These are phyloP conservation scores for Sugiyamaella grinbergsii DNA, from an alignment of 1,139 yeast species.

Conservation along the genomic window DNA sequence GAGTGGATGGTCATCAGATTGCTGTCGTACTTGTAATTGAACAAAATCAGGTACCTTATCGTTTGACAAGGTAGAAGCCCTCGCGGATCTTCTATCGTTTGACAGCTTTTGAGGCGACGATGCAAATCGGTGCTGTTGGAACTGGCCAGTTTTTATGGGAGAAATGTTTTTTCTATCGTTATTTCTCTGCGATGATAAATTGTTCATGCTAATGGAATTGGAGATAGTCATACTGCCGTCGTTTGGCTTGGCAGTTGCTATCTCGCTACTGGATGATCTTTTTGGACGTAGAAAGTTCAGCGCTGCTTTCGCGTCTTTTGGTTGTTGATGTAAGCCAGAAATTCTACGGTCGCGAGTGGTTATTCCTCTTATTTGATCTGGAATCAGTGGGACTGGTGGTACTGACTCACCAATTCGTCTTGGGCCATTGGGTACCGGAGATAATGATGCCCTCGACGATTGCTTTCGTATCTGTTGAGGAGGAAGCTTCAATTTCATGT, in stretches of 20 bases:
- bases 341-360: neutral
- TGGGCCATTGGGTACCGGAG: constrained; percentile 12
- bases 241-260: neutral
- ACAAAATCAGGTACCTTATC: neutral
- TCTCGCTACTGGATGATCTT: constrained; percentile 11
- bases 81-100: neutral
- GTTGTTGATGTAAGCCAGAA: constrained; percentile 9
- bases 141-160: neutral
- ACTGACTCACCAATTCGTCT: constrained; percentile 13
- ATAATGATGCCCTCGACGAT: constrained; percentile 6
- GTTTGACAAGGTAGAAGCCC: constrained; percentile 4
- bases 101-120: constrained; percentile 6
- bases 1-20: no score
- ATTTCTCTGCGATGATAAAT: neutral
- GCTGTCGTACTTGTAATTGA: neutral
- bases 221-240: neutral
- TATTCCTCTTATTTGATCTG: constrained; percentile 28
- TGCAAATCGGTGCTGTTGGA: neutral
- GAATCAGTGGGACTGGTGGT: constrained; percentile 35
- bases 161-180: neutral
- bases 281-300: constrained; percentile 3
- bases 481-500: constrained; percentile 1
- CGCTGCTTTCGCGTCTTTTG: constrained; percentile 17
- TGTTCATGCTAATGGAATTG: constrained; percentile 13
- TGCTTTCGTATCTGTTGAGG: constrained; percentile 9